Conservation (phyloP, 768 basidiomycete species). For the Lentinula sp. region DNA sequence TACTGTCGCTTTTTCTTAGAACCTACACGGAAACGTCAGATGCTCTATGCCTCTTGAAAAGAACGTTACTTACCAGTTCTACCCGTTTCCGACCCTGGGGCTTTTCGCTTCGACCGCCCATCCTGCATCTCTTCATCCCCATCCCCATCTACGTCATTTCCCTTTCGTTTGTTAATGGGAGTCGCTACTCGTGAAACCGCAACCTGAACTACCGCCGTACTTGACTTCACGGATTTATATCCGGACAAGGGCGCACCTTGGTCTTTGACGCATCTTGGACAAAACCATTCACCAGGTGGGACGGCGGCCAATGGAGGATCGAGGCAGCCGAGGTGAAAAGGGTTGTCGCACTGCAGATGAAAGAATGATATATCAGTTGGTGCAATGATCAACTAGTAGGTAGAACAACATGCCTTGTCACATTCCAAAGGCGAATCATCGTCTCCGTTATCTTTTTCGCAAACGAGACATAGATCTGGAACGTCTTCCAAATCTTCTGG, state of each 20-base stretch:
- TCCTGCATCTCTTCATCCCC: slow-evolving; percentile 1
- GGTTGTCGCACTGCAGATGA: slow-evolving; percentile 69
- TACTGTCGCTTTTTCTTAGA: slow-evolving; percentile 8
- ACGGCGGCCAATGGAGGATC: slow-evolving; percentile 68
- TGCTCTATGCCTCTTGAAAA: neutral
- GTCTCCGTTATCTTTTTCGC: slow-evolving; percentile 64
- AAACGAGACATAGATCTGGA: slow-evolving; percentile 66
- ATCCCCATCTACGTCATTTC: slow-evolving; percentile 3
- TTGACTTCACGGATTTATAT: slow-evolving; percentile 16
- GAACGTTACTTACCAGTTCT: neutral
- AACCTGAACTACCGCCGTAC: neutral
- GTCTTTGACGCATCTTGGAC: slow-evolving; percentile 60
- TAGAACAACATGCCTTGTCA: slow-evolving; percentile 62
- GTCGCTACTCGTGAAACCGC: neutral
- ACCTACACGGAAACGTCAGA: neutral
- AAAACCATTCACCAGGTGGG: slow-evolving; percentile 93
- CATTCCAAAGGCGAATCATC: slow-evolving; percentile 79
- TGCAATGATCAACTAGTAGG: neutral
- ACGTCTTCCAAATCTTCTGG: slow-evolving; percentile 65
- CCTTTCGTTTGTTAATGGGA: neutral
- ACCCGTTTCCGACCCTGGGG: neutral
- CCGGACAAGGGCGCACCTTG: slow-evolving; percentile 40
- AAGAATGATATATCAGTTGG: neutral
- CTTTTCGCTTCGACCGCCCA: neutral
- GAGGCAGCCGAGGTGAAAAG: slow-evolving; percentile 82